These are phyloP conservation scores for Calonectria pteridis DNA, from an alignment of 2,329 filamentous ascomycete species.

Conservation along the genomic window DNA sequence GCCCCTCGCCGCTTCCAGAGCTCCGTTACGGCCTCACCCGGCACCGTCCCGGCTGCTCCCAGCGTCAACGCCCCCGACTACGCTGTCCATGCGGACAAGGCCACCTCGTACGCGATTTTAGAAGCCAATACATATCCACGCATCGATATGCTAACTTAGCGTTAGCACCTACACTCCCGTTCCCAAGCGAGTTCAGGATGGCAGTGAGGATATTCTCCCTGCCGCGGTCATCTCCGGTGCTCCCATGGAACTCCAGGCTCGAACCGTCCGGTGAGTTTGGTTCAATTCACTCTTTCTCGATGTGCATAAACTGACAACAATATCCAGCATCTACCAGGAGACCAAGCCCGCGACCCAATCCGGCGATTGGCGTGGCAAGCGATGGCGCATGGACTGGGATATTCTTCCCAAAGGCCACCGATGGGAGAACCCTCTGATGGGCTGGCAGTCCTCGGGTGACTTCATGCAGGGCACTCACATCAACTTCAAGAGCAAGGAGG, in stretches of 20 bases:
- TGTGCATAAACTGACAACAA: slow-evolving; percentile 24
- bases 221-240: slow-evolving; percentile 92
- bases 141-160: slow-evolving; percentile 34
- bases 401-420: slow-evolving; percentile 90
- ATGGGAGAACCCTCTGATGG: slow-evolving; percentile 99
- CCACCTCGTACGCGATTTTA: slow-evolving; percentile 78
- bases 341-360: slow-evolving; percentile 97
- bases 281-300: background rate
- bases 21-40: slow-evolving; percentile 58
- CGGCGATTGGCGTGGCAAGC: slow-evolving; percentile 83
- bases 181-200: slow-evolving; percentile 89
- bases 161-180: slow-evolving; percentile 89
- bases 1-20: slow-evolving; percentile 68
- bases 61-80: slow-evolving; percentile 80
- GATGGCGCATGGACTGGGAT: slow-evolving; percentile 99
- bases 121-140: background rate
- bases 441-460: slow-evolving; percentile 97
- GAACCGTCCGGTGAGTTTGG: slow-evolving; percentile 84
- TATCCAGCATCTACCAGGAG: slow-evolving; percentile 86
- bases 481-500: slow-evolving; percentile 92
- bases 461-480: slow-evolving; percentile 94
- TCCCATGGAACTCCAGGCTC: slow-evolving; percentile 91
- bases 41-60: slow-evolving; percentile 53
- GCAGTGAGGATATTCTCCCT: slow-evolving; percentile 84
- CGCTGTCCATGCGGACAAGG: slow-evolving; percentile 83